Base-by-base conservation (phyloP, 2,329 filamentous ascomycete genomes). In the Colletotrichum paranaense region DNA sequence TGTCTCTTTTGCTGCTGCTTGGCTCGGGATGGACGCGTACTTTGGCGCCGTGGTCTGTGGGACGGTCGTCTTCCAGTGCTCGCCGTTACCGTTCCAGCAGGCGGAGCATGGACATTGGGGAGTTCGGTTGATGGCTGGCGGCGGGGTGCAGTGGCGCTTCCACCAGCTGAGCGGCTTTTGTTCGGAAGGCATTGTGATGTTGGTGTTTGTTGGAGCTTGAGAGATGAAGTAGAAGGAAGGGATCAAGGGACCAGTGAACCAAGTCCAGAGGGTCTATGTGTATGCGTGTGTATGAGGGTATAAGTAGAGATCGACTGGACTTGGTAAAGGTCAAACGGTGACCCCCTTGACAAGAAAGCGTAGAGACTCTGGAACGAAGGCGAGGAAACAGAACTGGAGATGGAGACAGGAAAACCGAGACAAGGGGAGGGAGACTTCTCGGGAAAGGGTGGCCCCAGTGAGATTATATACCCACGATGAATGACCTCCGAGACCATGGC, bases 131-230 rank as follows among this genome's bases (percentile, higher is more conserved):
- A 82, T 77, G 58, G 83, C 82, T 2, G 83, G 83, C 22, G 81
- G 81, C 67, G 83, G 82, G 60, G 82, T 77, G 74, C 82, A 84
- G 79, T 84, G 83, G 74, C 82, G 82, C 62, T 81, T 80, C 73
- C 84, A 84, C 83, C 83, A 85, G 75, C 77, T 79, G 62, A 79
- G 80, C 58, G 75, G 77, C 68, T 75, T 75, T 56, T 75, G 72
- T 52, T 63, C 38, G 16, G 73, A 24, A 64, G 72, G 49, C 74
- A 75, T 75, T 30, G 12, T 60, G 49, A 22, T 35, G 58, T 14
- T n/a, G 52, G 24, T n/a, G 46, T 35, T 30, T 24, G 32, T 53
- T 12, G 56, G 38, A 42, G 30, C 19, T 12, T 35, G 22, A 49
- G 35, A 32, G 11, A 6, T 38, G 30, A 66, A 73, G 55, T 30